Base-by-base conservation (phyloP, 2,329 filamentous ascomycete genomes). In the Fusarium heterosporum region DNA sequence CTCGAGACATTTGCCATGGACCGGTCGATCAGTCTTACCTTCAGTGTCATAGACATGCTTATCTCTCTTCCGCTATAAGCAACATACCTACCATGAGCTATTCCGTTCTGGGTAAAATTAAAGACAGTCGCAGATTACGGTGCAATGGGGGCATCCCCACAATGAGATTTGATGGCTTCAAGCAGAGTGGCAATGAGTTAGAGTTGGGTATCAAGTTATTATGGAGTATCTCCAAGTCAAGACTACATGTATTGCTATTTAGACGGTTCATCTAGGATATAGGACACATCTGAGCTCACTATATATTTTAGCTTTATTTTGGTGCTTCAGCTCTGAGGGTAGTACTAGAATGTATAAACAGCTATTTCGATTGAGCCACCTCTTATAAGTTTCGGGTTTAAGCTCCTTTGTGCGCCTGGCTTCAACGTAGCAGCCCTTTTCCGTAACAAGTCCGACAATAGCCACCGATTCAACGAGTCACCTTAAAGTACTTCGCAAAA, bases 1-100 rank as follows among this genome's bases (percentile, higher is more conserved):
- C 50, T 53, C 6, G 50, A 53, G 12, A 53, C 50, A 8, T 26
- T 46, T 12, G 40, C 50, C 2, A 53, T 53, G 40, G 50, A 40
- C 3, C 50, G 47, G 6, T 40, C 50, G 14, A 46, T 45, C n/a
- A 53, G 40, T 9, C 32, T 53, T 29, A 40, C 50, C 5, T 13
- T 46, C 4, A 45, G 6, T 2, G 26, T 53, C 9, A 53, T 40
- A 6, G 32, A 46, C 7, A 28, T 53, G 30, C 32, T 38, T 40
- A 38, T 14, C 25, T 28, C 25, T 10, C 10, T 53, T 53, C 14
- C 40, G 50, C 22, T 53, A 40, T 53, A 32, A 40, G 43, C 6
- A 19, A 12, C 14, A 8, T 11, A 4, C 14, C 14, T 16, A 6
- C 26, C 26, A 3, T 29, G 3, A 3, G 9, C 11, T 12, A 29